Base-by-base conservation (phyloP, 2,329 filamentous ascomycete genomes). In the Albifimbria verrucaria region DNA sequence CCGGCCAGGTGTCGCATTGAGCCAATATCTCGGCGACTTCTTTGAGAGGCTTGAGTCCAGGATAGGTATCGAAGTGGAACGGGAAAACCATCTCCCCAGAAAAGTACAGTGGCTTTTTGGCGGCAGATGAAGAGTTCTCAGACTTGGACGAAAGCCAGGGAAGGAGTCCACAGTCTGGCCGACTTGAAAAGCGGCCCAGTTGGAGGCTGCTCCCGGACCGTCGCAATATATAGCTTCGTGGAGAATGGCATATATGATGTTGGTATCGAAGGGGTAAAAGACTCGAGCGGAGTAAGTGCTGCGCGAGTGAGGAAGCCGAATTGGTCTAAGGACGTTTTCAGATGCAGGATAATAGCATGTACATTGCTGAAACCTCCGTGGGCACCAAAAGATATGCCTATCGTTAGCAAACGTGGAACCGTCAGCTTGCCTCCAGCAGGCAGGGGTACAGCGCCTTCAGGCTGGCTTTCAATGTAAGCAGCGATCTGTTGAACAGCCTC, bases 41-140 rank as follows among this genome's bases (percentile, higher is more conserved):
- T 51, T 80, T 81, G 46, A 97, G 71, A 53, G 83, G 75, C n/a
- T 73, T 73, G 20, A 97, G 82, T 68, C 95, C 91, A 1, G 83
- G 77, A 64, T 90, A 93, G 17, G 87, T 87, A 36, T 92, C 84
- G 60, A 96, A 92, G 78, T 92, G 89, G 70, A 89, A 88, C 1
- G 89, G 87, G 68, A 86, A 96, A 49, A 96, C 82, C 91, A 96
- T 97, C 73, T 97, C 93, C 55, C 92, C 92, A 0, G 90, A 91
- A 72, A 97, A 96, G 69, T 82, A 89, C 21, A 94, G 75, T 0
- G 87, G 86, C 2, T 73, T 66, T 39, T 39, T 6, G n/a, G n/a
- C n/a, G n/a, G n/a, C n/a, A 6, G 75, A 68, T 1, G 67, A 66
- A 9, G 59, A 58, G 18, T 57, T 54, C 2, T 61, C 58, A 4